These are phyloP conservation scores for Uromyces viciae-fabae DNA, from an alignment of 1,284 basidiomycete species.

Conservation along the genomic window DNA sequence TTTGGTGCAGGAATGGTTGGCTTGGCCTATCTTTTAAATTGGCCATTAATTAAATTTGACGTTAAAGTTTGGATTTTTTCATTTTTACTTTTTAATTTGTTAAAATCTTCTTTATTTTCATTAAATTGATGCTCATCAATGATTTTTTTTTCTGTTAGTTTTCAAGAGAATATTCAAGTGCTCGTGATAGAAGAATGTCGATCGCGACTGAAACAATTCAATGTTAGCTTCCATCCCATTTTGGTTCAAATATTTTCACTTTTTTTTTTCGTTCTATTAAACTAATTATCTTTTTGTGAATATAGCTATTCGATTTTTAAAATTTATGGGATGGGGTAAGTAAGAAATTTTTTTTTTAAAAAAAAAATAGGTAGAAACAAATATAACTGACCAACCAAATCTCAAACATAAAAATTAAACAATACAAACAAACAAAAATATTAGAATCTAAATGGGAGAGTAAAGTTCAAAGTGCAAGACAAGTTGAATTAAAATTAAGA, in stretches of 20 bases:
- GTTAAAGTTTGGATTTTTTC: slow-evolving; percentile 5
- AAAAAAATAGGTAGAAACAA: background rate
- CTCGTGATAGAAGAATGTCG: slow-evolving; percentile 40
- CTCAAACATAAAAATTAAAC: too few relatives aligned
- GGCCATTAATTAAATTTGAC: slow-evolving; percentile 45
- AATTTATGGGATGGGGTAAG: slow-evolving; percentile 56
- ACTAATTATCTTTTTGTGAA: background rate
- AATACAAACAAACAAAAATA: slow-evolving; percentile 3
- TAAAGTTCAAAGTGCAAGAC: slow-evolving; percentile 32
- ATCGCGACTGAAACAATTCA: slow-evolving; percentile 44
- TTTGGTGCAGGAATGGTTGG: slow-evolving; percentile 30
- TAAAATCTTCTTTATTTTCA: too few relatives aligned
- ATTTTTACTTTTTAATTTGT: slow-evolving; percentile 10
- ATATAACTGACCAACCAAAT: background rate
- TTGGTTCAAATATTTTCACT: background rate
- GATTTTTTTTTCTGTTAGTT: background rate
- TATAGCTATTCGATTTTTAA: slow-evolving; percentile 43
- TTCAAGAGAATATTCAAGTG: slow-evolving; percentile 27
- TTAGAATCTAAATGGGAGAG: slow-evolving; percentile 53
- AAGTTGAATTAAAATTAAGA: slow-evolving; percentile 49
- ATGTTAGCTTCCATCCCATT: slow-evolving; percentile 9
- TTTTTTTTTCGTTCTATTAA: background rate
- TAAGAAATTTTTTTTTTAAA: background rate
- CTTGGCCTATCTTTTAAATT: slow-evolving; percentile 41
- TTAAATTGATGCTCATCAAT: background rate